phyloP scores from a whole-genome alignment of 345 rosid species.

The Draba incana region DNA sequence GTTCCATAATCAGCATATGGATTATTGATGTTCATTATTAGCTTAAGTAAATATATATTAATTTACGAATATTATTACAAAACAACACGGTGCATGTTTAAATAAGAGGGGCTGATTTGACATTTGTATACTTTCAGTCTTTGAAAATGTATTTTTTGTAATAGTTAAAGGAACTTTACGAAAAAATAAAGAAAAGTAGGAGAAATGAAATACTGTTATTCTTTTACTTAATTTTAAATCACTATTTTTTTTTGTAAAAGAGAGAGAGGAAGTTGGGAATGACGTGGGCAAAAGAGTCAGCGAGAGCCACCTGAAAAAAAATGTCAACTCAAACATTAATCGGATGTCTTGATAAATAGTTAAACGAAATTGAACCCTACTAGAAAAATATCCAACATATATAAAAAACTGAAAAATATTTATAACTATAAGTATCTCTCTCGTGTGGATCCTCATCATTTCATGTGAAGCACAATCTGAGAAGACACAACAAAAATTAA shows the following conservation, averaged over 20 bases:
- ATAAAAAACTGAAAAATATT: constrained; percentile 11
- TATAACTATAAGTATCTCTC: constrained; percentile 45
- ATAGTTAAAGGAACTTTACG: constrained; percentile 19
- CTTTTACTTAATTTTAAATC: constrained; percentile 11
- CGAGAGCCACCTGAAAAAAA: constrained; percentile 47
- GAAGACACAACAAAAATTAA: constrained; percentile 32
- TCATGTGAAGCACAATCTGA: constrained; percentile 43
- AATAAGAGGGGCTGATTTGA: background rate
- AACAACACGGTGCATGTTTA: no score
- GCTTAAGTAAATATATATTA: no score
- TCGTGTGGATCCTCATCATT: constrained; percentile 43
- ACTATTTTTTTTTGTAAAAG: background rate
- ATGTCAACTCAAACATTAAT: constrained; percentile 43
- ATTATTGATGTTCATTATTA: no score
- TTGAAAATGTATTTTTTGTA: background rate
- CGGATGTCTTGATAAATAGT: constrained; percentile 39
- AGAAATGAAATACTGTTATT: constrained; percentile 24
- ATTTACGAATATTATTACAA: no score
- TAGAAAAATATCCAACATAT: constrained; percentile 32
- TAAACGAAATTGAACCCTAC: constrained; percentile 38
- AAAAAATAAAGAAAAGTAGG: constrained; percentile 29
- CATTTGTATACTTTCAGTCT: background rate
- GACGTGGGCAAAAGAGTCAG: constrained; percentile 45
- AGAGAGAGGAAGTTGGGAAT: constrained; percentile 32
- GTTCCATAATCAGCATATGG: no score